These are phyloP conservation scores for Catenaria anguillulae DNA, from an alignment of 371 early-diverging fungal genomes.

Conservation along the genomic window DNA sequence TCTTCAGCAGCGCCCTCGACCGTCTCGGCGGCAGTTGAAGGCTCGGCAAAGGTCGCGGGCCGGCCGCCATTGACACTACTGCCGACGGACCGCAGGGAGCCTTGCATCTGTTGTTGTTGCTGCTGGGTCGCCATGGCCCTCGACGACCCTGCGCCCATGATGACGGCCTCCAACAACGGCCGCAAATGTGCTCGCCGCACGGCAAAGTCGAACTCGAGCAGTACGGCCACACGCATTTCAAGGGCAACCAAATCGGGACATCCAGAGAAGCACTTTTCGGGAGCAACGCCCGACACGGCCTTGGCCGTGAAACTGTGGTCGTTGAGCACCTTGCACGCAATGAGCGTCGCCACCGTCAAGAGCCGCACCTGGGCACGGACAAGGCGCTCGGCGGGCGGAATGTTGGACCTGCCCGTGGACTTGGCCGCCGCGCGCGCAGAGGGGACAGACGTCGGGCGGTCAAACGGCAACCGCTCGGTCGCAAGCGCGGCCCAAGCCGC, in stretches of 20 bases:
- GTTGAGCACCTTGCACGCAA: neutral
- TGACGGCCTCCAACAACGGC: neutral
- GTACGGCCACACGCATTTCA: neutral
- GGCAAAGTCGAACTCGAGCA: neutral
- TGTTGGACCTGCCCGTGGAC: neutral
- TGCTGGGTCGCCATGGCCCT: too few species aligned
- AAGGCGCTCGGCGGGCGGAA: neutral
- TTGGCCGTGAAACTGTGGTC: neutral
- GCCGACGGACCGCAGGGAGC: too few species aligned
- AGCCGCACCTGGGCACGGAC: neutral
- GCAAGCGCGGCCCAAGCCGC: neutral
- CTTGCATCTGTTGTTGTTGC: too few species aligned
- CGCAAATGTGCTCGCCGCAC: neutral
- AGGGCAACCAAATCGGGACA: neutral
- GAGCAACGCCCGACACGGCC: neutral
- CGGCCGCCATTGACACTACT: too few species aligned
- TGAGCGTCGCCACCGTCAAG: neutral
- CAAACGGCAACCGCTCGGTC: neutral
- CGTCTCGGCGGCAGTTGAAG: too few species aligned
- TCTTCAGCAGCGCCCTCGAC: too few species aligned
- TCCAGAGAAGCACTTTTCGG: neutral
- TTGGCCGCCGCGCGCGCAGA: neutral
- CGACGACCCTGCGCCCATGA: neutral
- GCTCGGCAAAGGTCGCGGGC: too few species aligned
- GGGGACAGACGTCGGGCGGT: neutral